Evolutionary conservation across 768 basidiomycete genomes (phyloP), one percentile per base, ranked within the genome.

Genomic region (Agrocybe pediades): DNA sequence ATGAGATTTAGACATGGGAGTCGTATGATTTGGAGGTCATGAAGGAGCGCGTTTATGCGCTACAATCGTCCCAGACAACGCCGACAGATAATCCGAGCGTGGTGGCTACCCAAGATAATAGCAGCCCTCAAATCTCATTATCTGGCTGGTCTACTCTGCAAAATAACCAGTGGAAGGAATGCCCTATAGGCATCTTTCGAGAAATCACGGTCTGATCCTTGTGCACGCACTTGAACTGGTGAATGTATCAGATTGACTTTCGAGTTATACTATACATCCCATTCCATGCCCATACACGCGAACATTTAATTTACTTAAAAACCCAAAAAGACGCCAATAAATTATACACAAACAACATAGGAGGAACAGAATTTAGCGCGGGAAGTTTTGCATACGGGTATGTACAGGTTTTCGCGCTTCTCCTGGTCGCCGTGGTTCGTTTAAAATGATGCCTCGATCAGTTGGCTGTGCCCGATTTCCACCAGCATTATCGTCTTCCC

Each of bases 181-280:
- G 82, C 62, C 88, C 90, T 5, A 85, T 92, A 41, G 90, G 90
- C 8, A 74, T 88, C 8, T 67, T 65, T 44, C 45, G 51, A 46
- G 42, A 33, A 54, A 41, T 48, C 40, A 36, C 13, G 11, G 33
- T 13, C 11, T 36, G 33, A 36, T 36, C n/a, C 5, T n/a, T n/a
- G 13, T 36, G 13, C 11, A 36, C 33, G n/a, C 3, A 13, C 33
- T 5, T 4, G 11, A 36, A 11, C 4, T 36, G 5, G 11, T 36
- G n/a, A 15, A 6, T 36, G 13, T 36, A 15, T 15, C 33, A 36
- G 33, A 36, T n/a, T n/a, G n/a, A n/a, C n/a, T n/a, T n/a, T n/a
- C n/a, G n/a, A n/a, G n/a, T n/a, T n/a, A n/a, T n/a, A n/a, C n/a
- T n/a, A n/a, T n/a, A n/a, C n/a, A n/a, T n/a, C n/a, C n/a, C n/a